Evolutionary conservation across 2,329 filamentous ascomycete genomes (phyloP).

Genomic region (Pyrenophora teres): DNA sequence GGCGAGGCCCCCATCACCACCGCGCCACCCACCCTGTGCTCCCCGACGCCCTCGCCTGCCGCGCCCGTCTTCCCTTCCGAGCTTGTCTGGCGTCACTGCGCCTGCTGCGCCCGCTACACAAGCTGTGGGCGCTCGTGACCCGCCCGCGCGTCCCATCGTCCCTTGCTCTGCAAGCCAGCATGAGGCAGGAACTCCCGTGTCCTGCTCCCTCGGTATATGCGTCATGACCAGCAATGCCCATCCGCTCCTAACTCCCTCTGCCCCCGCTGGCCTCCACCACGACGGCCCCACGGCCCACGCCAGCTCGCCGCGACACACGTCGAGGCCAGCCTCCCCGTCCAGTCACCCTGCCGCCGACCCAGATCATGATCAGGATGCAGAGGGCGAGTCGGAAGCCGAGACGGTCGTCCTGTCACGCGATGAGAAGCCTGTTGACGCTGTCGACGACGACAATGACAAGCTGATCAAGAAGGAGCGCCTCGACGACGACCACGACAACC

Average conservation of each 20-base stretch:
- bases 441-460: constrained; percentile 28
- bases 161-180: constrained; percentile 41
- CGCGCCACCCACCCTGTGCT: constrained; percentile 1
- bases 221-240: constrained; percentile 50
- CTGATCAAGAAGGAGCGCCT: constrained; percentile 48
- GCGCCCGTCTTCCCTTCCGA: too few relatives aligned
- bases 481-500: constrained; percentile 38
- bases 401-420: constrained; percentile 53
- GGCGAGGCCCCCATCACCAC: too few relatives aligned
- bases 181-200: constrained; percentile 47
- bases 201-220: constrained; percentile 40
- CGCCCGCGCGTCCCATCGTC: constrained; percentile 16
- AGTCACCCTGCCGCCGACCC: too few relatives aligned
- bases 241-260: constrained; percentile 35
- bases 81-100: background rate
- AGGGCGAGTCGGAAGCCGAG: constrained; percentile 56
- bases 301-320: constrained; percentile 4
- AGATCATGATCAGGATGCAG: constrained; percentile 39
- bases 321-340: too few relatives aligned
- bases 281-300: constrained; percentile 19
- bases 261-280: constrained; percentile 17
- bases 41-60: too few relatives aligned
- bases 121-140: background rate
- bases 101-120: background rate
- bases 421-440: constrained; percentile 43